Evolutionary conservation across 768 basidiomycete species (phyloP), one percentile per base, ranked within the genome.

Genomic region (Mrakia blollopis): DNA sequence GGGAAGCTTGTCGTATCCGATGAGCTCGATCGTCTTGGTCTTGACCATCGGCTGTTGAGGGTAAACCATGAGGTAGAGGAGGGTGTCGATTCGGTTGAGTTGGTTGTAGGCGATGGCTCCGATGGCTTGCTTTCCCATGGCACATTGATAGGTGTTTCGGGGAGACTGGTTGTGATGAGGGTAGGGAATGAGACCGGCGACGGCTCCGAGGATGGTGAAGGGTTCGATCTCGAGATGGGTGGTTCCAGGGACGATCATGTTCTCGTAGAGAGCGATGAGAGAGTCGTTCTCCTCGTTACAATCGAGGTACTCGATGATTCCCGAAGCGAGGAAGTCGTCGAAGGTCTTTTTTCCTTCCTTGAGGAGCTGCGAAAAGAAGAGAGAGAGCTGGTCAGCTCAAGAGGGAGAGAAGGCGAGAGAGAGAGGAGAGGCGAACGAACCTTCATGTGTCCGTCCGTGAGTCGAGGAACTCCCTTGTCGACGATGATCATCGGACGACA

Each of bases 21-120:
- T 88, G 73, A 99, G 85, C 83, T 99, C 97, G 75, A 98, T 99
- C 2, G 97, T 97, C 84, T 94, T 95, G 9, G 97, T 97, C 84
- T 98, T 98, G 78, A 98, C 95, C 96, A 99, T 97, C 3, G 97
- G 97, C 81, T 98, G 93, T 82, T 99, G 97, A 32, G 97, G 97
- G 81, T 99, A 99, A 14, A 98, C 94, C 50, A 93, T 91, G 71
- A 99, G 88, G 84, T 99, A 99, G n/a, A 99, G 87, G 54, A 99
- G 88, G 0, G 97, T 99, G 83, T 99, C 97, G 82, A 99, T 98
- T 63, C 97, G 89, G 82, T 94, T 93, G 80, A 98, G 89, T 83
- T 99, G 97, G 83, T 98, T 99, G 85, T 95, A 97, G 0, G 91
- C 96, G 78, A 99, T 99, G 18, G 95, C 95, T 30, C 97, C 97